phyloP scores from a whole-genome alignment of 2,329 filamentous ascomycete genomes.

The Incumbomyces lentus region DNA sequence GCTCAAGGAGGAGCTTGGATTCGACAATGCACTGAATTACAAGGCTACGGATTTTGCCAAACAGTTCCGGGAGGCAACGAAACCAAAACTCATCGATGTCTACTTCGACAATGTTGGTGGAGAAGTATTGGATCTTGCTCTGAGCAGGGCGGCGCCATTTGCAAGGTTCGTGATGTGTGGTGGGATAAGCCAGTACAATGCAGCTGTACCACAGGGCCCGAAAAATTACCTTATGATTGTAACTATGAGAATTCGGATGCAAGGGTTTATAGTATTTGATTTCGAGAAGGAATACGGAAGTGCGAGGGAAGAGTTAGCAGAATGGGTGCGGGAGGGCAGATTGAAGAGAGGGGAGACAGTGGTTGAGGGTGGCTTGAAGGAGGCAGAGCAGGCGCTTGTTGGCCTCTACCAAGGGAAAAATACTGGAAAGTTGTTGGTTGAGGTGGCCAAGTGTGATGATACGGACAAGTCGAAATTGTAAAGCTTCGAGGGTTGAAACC shows the following conservation, averaged over 20 bases:
- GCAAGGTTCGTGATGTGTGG: constrained; percentile 64
- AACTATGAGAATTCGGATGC: constrained; percentile 48
- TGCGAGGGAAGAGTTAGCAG: constrained; percentile 50
- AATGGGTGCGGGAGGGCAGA: constrained; percentile 63
- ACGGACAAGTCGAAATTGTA: constrained; percentile 9
- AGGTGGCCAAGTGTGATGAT: constrained; percentile 31
- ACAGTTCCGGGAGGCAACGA: constrained; percentile 51
- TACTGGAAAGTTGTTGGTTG: constrained; percentile 44
- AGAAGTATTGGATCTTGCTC: constrained; percentile 57
- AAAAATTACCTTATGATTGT: constrained; percentile 46
- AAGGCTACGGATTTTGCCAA: constrained; percentile 52
- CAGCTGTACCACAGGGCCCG: constrained; percentile 44
- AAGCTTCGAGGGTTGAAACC: neutral
- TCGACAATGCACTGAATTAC: constrained; percentile 60
- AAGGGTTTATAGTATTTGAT: constrained; percentile 67
- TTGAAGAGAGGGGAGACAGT: constrained; percentile 62
- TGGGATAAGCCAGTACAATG: constrained; percentile 59
- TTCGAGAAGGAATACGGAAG: constrained; percentile 47
- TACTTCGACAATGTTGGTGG: constrained; percentile 66
- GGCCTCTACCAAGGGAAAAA: constrained; percentile 60
- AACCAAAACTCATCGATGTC: constrained; percentile 49
- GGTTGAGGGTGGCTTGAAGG: constrained; percentile 55
- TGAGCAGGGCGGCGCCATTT: constrained; percentile 51
- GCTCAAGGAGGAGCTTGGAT: constrained; percentile 54
- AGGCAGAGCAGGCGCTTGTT: constrained; percentile 53